Conservation (phyloP, 108 stramenopile genomes). For the Aurantiochytrium sp. region DNA sequence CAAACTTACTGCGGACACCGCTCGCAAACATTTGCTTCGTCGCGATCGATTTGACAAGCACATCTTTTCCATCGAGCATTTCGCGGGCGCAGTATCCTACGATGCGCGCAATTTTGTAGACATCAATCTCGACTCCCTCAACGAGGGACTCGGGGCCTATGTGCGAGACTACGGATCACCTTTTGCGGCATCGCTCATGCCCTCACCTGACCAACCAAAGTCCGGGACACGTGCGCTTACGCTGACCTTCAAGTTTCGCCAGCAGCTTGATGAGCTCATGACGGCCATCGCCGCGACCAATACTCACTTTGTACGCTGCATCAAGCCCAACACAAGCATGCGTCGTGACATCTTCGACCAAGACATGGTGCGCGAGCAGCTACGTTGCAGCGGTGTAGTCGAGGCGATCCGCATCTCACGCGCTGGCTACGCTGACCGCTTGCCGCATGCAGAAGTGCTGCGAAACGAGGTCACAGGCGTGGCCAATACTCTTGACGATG, state of each 20-base stretch:
- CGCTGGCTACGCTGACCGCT: slow-evolving; percentile 57
- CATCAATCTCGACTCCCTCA: slow-evolving; percentile 46
- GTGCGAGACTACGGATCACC: background rate
- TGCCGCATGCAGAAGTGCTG: slow-evolving; percentile 32
- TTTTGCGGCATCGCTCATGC: slow-evolving; percentile 40
- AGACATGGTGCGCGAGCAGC: slow-evolving; percentile 55
- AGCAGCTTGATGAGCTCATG: slow-evolving; percentile 56
- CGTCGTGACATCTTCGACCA: slow-evolving; percentile 54
- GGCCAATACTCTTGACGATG: background rate
- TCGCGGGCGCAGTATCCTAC: slow-evolving; percentile 61
- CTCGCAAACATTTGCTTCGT: background rate
- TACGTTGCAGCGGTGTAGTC: slow-evolving; percentile 62
- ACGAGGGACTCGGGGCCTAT: slow-evolving; percentile 40
- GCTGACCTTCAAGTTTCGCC: slow-evolving; percentile 54
- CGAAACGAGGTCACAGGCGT: background rate
- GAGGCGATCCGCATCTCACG: slow-evolving; percentile 61
- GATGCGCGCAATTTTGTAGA: slow-evolving; percentile 55
- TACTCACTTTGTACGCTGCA: slow-evolving; percentile 68
- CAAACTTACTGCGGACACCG: background rate
- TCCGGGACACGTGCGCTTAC: slow-evolving; percentile 21
- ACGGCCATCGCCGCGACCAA: slow-evolving; percentile 49
- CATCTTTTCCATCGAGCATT: slow-evolving; percentile 60
- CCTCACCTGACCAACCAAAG: background rate
- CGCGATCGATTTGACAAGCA: background rate
- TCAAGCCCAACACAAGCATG: slow-evolving; percentile 62